Conservation (phyloP, 106 monocot species). For the Xerophyta viscosa region DNA sequence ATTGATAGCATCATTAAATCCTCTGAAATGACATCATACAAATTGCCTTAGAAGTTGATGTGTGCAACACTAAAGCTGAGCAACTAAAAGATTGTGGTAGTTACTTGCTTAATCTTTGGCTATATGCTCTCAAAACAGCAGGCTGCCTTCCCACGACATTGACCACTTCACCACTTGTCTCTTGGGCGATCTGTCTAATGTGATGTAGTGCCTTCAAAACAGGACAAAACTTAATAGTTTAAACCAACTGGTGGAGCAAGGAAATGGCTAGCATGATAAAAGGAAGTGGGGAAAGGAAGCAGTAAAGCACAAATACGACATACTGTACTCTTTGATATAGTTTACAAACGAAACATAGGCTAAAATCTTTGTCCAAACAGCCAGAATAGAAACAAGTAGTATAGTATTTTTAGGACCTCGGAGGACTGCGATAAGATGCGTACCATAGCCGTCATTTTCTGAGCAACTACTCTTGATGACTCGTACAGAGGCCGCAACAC, state of each 20-base stretch:
- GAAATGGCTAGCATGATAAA: no score
- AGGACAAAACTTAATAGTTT: no score
- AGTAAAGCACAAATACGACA: no score
- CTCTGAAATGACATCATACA: conserved; percentile 30
- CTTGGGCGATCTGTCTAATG: conserved; percentile 86
- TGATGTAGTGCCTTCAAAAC: conserved; percentile 69
- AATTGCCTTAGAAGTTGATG: not conserved
- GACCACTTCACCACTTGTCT: conserved; percentile 70
- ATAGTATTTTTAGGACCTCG: not conserved
- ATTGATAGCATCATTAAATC: conserved; percentile 93
- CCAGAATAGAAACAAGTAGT: no score
- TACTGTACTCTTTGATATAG: no score
- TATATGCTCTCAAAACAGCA: conserved; percentile 77
- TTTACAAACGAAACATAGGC: no score
- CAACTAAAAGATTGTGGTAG: not conserved
- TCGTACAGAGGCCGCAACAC: conserved; percentile 72
- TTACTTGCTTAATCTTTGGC: conserved; percentile 83
- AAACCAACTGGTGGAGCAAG: no score
- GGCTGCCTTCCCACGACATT: conserved; percentile 74
- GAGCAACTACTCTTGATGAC: conserved; percentile 63
- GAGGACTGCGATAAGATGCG: conserved; percentile 2
- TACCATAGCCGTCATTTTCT: conserved; percentile 72
- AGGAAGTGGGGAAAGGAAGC: no score
- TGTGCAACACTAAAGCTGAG: no score
- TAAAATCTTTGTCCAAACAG: no score